Evolutionary conservation across 805 yeast species (phyloP), one percentile per base, ranked within the genome.

Genomic region (Yarrowia yakushimensis): DNA sequence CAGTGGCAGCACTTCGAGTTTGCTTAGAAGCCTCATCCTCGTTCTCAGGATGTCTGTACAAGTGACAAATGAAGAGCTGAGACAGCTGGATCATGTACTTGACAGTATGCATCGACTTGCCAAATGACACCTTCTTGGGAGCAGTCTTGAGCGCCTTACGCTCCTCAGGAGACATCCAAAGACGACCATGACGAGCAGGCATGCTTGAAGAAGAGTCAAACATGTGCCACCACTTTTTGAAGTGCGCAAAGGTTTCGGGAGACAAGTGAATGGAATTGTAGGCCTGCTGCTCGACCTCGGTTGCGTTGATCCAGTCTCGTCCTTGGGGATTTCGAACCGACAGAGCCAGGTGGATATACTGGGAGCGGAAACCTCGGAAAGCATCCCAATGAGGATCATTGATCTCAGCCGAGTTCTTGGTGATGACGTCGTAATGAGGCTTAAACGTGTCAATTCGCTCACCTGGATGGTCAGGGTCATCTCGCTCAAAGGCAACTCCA

Each of bases 161-260:
- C 6, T 74, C 70, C 22, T 82, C 82, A 12, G 41, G 60, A 1
- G 69, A 71, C 15, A 73, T 74, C 76, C 90, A 93, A 23, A 94
- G 70, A 1, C 75, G 72, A 0, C 98, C 97, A 48, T 82, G 79
- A 59, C 96, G 81, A 15, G 90, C 81, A 0, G 98, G 97, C 20
- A 92, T 77, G 60, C 90, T 84, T 67, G 87, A 79, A 62, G 86
- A 85, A 25, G 93, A 86, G n/a, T 86, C 81, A 73, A 93, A 93
- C 66, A 88, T 80, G 33, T 75, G 74, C 96, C 97, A 92, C 98
- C 98, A 94, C 4, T 73, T 70, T 69, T 84, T 85, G 75, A 94
- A 91, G 64, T 85, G 87, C 8, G 75, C 71, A 67, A 93, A 78
- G 0, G 85, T 81, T 4, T 77, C 77, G 1, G 97, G 96, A 2